Conservation (phyloP, 2,329 filamentous ascomycete species). For the Paecilomyces formosus region DNA sequence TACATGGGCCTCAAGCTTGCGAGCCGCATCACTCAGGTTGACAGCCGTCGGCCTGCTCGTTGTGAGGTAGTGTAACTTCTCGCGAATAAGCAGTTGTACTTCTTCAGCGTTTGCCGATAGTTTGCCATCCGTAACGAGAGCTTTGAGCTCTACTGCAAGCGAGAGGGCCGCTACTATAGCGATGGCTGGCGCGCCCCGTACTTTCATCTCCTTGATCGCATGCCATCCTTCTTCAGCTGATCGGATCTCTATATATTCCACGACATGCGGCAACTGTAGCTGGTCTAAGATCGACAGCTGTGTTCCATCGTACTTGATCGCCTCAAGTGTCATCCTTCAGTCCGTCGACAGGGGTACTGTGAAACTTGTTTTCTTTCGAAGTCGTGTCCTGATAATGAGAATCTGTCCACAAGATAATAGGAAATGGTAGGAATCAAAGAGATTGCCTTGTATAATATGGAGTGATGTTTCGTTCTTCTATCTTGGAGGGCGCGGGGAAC, state of each 20-base stretch:
- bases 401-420: too few species aligned
- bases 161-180: slow-evolving; percentile 93
- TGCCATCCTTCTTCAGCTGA: slow-evolving; percentile 56
- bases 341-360: neutral
- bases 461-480: too few species aligned
- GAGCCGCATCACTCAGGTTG: slow-evolving; percentile 83
- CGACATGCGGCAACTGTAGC: slow-evolving; percentile 53
- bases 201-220: slow-evolving; percentile 59
- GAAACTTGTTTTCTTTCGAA: too few species aligned
- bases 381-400: too few species aligned
- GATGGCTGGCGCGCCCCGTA: slow-evolving; percentile 79
- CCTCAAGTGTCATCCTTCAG: slow-evolving; percentile 45
- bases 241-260: slow-evolving; percentile 48
- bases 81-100: slow-evolving; percentile 60
- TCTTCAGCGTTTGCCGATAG: slow-evolving; percentile 50
- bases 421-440: slow-evolving; percentile 22
- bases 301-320: slow-evolving; percentile 53
- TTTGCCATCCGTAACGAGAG: slow-evolving; percentile 25
- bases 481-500: too few species aligned
- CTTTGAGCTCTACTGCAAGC: slow-evolving; percentile 74
- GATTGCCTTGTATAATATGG: too few species aligned
- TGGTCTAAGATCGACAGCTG: slow-evolving; percentile 56
- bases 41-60: slow-evolving; percentile 89
- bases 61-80: slow-evolving; percentile 77
- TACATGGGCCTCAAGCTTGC: slow-evolving; percentile 64